Evolutionary conservation across 2,329 filamentous ascomycete species (phyloP).

Genomic region (Neocucurbitaria cava): DNA sequence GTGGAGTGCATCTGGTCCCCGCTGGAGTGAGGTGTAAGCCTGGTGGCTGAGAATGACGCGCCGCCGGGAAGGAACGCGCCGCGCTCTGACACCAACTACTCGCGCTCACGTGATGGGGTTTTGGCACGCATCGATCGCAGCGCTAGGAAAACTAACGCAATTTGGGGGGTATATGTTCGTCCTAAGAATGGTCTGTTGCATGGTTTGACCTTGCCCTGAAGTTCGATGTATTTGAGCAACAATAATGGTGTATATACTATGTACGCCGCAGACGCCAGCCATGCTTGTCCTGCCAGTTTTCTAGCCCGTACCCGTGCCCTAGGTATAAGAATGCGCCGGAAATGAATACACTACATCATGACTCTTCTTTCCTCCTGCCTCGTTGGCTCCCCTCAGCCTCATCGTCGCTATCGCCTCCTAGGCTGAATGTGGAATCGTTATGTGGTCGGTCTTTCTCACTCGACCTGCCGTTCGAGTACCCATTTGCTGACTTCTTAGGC

Average conservation of each 20-base stretch:
- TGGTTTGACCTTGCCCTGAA: not conserved
- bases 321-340: not conserved
- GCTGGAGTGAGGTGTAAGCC: constrained; percentile 30
- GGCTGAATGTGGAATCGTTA: constrained; percentile 54
- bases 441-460: constrained; percentile 40
- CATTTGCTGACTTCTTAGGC: constrained; percentile 31
- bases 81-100: constrained; percentile 13
- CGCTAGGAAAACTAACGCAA: constrained; percentile 10
- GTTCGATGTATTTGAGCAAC: not conserved
- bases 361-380: constrained; percentile 40
- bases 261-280: constrained; percentile 14
- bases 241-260: constrained; percentile 1
- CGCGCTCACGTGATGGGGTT: constrained; percentile 19
- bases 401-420: constrained; percentile 56
- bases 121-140: constrained; percentile 4
- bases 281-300: constrained; percentile 15
- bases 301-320: not conserved
- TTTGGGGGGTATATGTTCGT: not conserved
- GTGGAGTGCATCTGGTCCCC: constrained; percentile 32
- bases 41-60: constrained; percentile 43
- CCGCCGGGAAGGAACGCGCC: constrained; percentile 30
- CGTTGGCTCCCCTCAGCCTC: constrained; percentile 42
- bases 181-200: not conserved
- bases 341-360: constrained; percentile 9
- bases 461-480: constrained; percentile 24